Evolutionary conservation across 1,139 yeast genomes (phyloP), one percentile per base, ranked within the genome.

Genomic region (Suhomyces taliae): DNA sequence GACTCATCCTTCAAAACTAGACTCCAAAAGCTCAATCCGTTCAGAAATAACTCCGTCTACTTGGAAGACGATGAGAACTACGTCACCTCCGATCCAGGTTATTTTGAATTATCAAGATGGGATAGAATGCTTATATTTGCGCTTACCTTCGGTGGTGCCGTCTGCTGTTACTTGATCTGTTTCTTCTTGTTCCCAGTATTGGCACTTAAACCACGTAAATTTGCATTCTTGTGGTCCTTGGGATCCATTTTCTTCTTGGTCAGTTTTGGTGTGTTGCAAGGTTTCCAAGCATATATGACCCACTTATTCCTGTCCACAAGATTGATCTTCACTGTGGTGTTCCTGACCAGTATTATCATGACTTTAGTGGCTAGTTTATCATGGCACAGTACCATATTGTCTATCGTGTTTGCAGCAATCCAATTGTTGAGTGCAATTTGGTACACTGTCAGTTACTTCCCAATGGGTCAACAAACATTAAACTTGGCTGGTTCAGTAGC

Each of bases 391-490:
- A 71, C 80, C 1, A 40, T 82, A 4, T 63, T 80, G 34, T 78
- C 83, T 4, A 71, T 82, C 2, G 49, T 81, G 8, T 76, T 79
- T 56, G 83, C 84, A 15, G 67, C 68, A 2, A 54, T 79, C 2
- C 87, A 82, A 54, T 64, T 81, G 44, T 44, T 81, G 3, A 69
- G 81, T 54, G 82, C 81, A 10, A 46, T 81, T 7, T 78, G 81
- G 76, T 82, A 82, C 58, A 75, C 85, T 0, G 78, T 82, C 6
- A 81, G 87, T 54, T 82, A 82, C 59, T 82, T 82, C 64, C 87
- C 87, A 4, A 66, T 79, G 69, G 87, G 87, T 2, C 70, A 74
- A 40, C 82, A 77, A 47, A 82, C 86, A 0, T 64, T 82, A 44
- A 72, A 70, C 49, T 60, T 82, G 45, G 83, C 85, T 0, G 71